A percentile compares a stretch with the other conserved stretches of the same genome.
phyloP scores from a whole-genome alignment of 345 rosid species.

The Eucalyptus curtisii region DNA sequence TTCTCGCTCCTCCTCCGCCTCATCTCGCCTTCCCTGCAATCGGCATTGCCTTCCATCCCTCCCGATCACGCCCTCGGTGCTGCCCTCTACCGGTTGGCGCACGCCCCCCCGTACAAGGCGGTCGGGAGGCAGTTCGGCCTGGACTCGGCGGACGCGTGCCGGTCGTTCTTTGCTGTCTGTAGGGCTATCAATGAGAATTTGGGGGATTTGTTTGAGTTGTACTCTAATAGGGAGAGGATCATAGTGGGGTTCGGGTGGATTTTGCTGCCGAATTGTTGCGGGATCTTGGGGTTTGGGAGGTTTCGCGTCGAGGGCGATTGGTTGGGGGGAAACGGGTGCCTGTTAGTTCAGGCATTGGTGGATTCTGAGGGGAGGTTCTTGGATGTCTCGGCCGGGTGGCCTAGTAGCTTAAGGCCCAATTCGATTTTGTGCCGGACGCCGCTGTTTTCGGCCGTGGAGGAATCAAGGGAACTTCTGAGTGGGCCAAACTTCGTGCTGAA shows the following conservation, averaged over 20 bases:
- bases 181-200: conserved; percentile 36
- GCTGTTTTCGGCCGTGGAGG: conserved; percentile 30
- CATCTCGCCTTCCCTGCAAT: conserved; percentile 23
- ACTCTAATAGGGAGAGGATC: conserved; percentile 19
- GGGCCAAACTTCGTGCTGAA: conserved; percentile 28
- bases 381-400: conserved; percentile 90
- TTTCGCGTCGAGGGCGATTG: conserved; percentile 38
- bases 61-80: conserved; percentile 46
- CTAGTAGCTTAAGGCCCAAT: conserved; percentile 29
- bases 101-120: conserved; percentile 43
- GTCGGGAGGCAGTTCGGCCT: conserved; percentile 32
- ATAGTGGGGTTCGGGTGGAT: conserved; percentile 40
- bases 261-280: conserved; percentile 66
- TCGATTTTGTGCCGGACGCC: conserved; percentile 35
- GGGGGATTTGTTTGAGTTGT: conserved; percentile 21
- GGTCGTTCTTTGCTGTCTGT: conserved; percentile 50
- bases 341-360: conserved; percentile 72
- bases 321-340: conserved; percentile 27
- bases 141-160: conserved; percentile 41
- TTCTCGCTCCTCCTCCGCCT: conserved; percentile 33
- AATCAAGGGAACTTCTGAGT: conserved; percentile 26
- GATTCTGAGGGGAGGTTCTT: conserved; percentile 55
- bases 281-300: conserved; percentile 50
- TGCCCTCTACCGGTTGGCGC: conserved; percentile 67
- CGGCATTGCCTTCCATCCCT: conserved; percentile 18